Conservation (phyloP, 345 rosid species). For the Viola odorata region DNA sequence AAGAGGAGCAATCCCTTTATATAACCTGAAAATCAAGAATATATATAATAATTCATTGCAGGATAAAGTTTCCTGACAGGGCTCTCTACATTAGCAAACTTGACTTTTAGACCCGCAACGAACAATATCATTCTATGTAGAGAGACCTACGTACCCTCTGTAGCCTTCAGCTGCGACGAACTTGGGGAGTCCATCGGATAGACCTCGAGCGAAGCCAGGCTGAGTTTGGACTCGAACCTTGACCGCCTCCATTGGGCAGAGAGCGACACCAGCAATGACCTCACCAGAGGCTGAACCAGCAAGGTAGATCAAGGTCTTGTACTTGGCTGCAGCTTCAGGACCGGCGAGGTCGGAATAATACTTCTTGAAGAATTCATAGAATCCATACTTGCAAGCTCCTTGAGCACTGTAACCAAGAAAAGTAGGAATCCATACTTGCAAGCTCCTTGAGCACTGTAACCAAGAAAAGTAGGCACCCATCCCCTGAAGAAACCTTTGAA, state of each 20-base stretch:
- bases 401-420: conserved; percentile 89
- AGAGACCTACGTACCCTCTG: conserved; percentile 40
- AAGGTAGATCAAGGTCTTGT: conserved; percentile 82
- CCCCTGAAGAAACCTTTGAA: conserved; percentile 72
- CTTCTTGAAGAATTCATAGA: conserved; percentile 87
- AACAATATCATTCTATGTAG: background rate
- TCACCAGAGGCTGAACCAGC: conserved; percentile 98
- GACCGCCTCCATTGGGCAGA: conserved; percentile 94
- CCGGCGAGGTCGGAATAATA: conserved; percentile 92
- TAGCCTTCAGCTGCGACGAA: conserved; percentile 67
- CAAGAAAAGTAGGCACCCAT: conserved; percentile 88
- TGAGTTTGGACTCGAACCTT: conserved; percentile 96
- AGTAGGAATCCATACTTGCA: conserved; percentile 95
- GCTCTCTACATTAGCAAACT: background rate
- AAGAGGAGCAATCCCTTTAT: conserved; percentile 82
- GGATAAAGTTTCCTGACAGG: background rate
- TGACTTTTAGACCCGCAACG: background rate
- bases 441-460: conserved; percentile 97
- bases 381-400: conserved; percentile 88
- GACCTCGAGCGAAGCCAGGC: conserved; percentile 90
- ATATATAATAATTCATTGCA: background rate
- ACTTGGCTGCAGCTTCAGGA: conserved; percentile 76
- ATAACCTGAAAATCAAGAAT: conserved; percentile 45
- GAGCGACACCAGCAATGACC: conserved; percentile 81
- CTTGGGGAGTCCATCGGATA: conserved; percentile 90